Evolutionary conservation across 2,329 filamentous ascomycete genomes (phyloP), one percentile per base, ranked within the genome.

Genomic region (Trichoderma lentiforme): DNA sequence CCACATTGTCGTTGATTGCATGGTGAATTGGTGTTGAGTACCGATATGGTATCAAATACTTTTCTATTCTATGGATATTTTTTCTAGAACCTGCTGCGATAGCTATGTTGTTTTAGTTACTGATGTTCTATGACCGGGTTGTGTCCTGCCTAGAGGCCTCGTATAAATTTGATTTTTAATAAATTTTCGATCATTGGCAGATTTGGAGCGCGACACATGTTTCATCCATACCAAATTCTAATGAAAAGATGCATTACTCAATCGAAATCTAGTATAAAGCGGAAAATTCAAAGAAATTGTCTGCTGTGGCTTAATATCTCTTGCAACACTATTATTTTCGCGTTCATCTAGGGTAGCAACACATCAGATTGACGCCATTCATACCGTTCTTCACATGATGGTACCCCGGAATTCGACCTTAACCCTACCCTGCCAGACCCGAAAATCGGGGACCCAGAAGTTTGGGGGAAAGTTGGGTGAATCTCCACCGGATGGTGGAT

Each of bases 401-500:
- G 21, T 51, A 21, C 43, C 43, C 43, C 43, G 9, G 43, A 28
- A 34, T 34, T 47, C 57, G n/a, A 14, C 34, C 30, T 26, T 21
- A 14, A 21, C 9, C 21, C 39, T 28, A 15, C 65, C 28, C 28
- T 51, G 36, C 67, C 56, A 30, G 57, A 62, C 67, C 67, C 67
- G 57, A 70, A 70, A 62, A 62, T 53, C 57, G 57, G 66, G 66
- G 39, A 58, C 65, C 34, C 39, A 24, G 30, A 51, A 34, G 51
- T 57, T 66, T 47, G 18, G 43, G 63, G 66, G n/a, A 32, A 43
- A 56, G 56, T 24, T 43, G 39, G 39, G n/a, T 4, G n/a, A 21
- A 47, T 51, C 36, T 61, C 66, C 56, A 51, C 66, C 26, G 28
- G 7, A 21, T 9, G 24, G 30, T 66, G 43, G n/a, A 14, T 8